These are phyloP conservation scores for Ligustrum vulgare DNA, from an alignment of 257 asterid genomes.

Conservation along the genomic window DNA sequence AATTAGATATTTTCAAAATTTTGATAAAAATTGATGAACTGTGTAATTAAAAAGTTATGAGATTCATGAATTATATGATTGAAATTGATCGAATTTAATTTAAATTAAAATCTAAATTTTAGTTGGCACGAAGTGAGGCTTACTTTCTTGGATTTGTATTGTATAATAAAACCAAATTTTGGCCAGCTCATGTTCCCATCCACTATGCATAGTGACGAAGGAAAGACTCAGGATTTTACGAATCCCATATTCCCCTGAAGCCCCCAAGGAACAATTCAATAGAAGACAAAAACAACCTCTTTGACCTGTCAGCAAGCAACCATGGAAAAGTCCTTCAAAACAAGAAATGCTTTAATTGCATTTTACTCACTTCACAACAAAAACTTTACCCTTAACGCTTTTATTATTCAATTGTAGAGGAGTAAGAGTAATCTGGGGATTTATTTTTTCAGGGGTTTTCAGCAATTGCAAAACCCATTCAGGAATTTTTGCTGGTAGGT, in stretches of 20 bases:
- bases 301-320: conserved; percentile 43
- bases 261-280: conserved; percentile 41
- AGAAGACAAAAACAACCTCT: conserved; percentile 37
- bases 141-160: conserved; percentile 34
- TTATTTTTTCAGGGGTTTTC: conserved; percentile 1
- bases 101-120: too few relatives aligned
- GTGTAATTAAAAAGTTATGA: too few relatives aligned
- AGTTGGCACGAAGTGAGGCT: too few relatives aligned
- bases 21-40: too few relatives aligned
- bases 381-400: conserved; percentile 9
- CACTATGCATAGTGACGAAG: conserved; percentile 40
- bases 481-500: conserved; percentile 27
- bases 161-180: conserved; percentile 36
- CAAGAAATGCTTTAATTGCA: conserved; percentile 28
- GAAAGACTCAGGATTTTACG: conserved; percentile 29
- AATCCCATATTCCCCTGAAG: conserved; percentile 35
- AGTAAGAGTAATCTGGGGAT: neutral
- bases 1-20: too few relatives aligned
- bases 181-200: conserved; percentile 57
- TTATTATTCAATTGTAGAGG: conserved; percentile 19
- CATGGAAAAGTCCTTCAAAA: conserved; percentile 37
- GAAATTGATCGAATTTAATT: too few relatives aligned
- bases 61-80: too few relatives aligned
- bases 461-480: conserved; percentile 17
- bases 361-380: conserved; percentile 24